Percentiles rank a stretch among this genome's conserved stretches.
Evolutionary conservation across 257 asterid genomes (phyloP).

Genomic region (Gentiana macrophylla): DNA sequence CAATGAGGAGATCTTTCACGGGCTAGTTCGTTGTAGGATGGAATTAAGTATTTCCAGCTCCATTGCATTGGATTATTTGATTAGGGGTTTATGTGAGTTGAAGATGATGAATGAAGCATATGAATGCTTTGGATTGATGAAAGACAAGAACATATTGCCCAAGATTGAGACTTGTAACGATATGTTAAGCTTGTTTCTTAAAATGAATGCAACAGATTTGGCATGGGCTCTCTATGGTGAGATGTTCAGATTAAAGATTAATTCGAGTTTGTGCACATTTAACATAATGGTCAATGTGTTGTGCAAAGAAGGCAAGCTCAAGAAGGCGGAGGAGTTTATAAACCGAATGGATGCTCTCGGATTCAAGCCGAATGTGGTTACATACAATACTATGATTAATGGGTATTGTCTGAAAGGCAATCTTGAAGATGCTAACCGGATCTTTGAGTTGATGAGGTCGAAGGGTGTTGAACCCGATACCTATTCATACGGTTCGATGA

Average conservation of each 20-base stretch:
- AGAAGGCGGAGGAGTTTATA: constrained; percentile 32
- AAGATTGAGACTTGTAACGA: constrained; percentile 39
- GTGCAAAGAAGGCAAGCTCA: constrained; percentile 45
- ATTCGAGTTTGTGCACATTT: constrained; percentile 28
- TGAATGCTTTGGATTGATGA: constrained; percentile 38
- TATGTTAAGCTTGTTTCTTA: constrained; percentile 32
- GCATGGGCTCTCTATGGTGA: constrained; percentile 34
- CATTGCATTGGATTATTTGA: constrained; percentile 37
- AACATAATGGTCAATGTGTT: constrained; percentile 42
- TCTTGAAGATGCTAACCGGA: constrained; percentile 24
- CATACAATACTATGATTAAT: constrained; percentile 37
- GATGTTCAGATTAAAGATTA: constrained; percentile 36
- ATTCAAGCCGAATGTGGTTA: constrained; percentile 36
- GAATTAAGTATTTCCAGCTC: constrained; percentile 30
- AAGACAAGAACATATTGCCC: constrained; percentile 23
- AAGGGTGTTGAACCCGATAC: constrained; percentile 34
- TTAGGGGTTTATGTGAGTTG: constrained; percentile 40
- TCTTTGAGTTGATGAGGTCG: constrained; percentile 25
- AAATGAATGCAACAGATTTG: constrained; percentile 16
- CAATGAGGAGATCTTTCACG: constrained; percentile 22
- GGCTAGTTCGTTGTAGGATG: constrained; percentile 29
- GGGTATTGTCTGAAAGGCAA: constrained; percentile 31
- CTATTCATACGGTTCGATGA: constrained; percentile 35
- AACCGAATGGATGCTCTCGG: constrained; percentile 35
- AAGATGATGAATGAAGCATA: constrained; percentile 30